Evolutionary conservation across 2,329 filamentous ascomycete genomes (phyloP), one percentile per base, ranked within the genome.

Genomic region (Leptographium galeiforme): DNA sequence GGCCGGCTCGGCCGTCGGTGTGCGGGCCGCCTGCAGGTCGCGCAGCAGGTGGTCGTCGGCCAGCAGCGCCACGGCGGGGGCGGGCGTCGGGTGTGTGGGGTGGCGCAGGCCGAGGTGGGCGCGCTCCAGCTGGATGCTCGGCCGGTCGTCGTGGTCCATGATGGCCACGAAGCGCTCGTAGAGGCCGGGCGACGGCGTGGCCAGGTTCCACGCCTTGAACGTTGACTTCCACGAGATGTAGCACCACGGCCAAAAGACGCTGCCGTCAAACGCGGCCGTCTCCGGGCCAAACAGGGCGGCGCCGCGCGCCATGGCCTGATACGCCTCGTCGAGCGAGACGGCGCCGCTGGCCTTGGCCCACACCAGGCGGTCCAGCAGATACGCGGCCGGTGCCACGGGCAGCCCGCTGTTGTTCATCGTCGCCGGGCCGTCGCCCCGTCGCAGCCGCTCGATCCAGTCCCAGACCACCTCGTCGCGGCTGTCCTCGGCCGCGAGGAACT

Each of bases 81-180:
- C 62, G 25, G 73, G 68, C 32, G 70, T 69, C 0, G 78, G 78
- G 2, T 67, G 66, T 0, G 72, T 72, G 0, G 78, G 78, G 59
- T 81, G 78, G 54, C 76, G 68, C 2, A 82, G 67, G 33, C 74
- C 68, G 4, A 82, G 66, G 57, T 81, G 78, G 0, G 78, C 77
- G 36, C 69, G 67, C 50, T 78, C 72, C 8, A 79, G 61, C 8
- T 62, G 61, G 40, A 73, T 62, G 1, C 67, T 63, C 30, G 53
- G 53, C 30, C 60, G 60, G 6, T 63, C 58, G 16, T 74, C 63
- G 16, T 66, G 67, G 49, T 70, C 63, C 25, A 72, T 73, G 6
- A 77, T 68, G 43, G 69, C 67, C 40, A 75, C 67, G 56, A 81
- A 80, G 0, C 68, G 64, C 54, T 81, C 75, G 53, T 79, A 82